Evolutionary conservation across 257 asterid species (phyloP).

Genomic region (Linaria vulgaris): DNA sequence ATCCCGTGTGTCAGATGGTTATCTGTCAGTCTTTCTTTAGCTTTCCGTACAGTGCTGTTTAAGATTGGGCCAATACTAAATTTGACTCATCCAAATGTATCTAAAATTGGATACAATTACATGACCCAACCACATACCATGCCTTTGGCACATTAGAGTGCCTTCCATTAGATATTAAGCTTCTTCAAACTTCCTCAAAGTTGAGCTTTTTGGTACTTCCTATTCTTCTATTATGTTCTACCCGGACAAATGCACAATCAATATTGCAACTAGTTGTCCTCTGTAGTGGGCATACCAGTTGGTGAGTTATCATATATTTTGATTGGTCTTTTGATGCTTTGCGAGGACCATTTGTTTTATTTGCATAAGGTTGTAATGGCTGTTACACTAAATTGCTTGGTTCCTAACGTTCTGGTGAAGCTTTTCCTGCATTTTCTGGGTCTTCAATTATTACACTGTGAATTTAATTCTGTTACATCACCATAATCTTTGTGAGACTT

Average conservation of each 20-base stretch:
- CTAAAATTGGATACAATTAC: not conserved
- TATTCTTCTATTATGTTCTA: not conserved
- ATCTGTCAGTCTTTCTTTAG: not conserved
- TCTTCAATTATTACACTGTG: constrained; percentile 1
- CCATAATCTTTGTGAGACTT: constrained; percentile 15
- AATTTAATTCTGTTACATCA: constrained; percentile 11
- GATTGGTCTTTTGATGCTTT: constrained; percentile 10
- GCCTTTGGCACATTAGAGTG: not conserved
- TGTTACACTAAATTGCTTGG: constrained; percentile 9
- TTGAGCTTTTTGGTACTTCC: not conserved
- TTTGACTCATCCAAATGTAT: constrained; percentile 1
- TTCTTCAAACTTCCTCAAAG: constrained; percentile 13
- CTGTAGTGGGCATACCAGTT: constrained; percentile 9
- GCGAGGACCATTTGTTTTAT: not conserved
- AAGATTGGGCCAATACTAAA: not conserved
- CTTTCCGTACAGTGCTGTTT: not conserved
- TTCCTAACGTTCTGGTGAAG: constrained; percentile 15
- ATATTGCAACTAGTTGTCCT: not conserved
- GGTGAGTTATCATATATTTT: constrained; percentile 1
- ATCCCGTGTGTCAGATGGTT: not conserved
- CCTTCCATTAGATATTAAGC: not conserved
- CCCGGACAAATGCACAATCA: not conserved
- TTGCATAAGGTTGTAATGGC: not conserved
- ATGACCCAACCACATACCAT: not conserved
- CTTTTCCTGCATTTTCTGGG: not conserved